Percentiles rank a stretch among this genome's conserved stretches.
Conservation (phyloP, 2,329 filamentous ascomycete species). For the Colletotrichum falcatum region DNA sequence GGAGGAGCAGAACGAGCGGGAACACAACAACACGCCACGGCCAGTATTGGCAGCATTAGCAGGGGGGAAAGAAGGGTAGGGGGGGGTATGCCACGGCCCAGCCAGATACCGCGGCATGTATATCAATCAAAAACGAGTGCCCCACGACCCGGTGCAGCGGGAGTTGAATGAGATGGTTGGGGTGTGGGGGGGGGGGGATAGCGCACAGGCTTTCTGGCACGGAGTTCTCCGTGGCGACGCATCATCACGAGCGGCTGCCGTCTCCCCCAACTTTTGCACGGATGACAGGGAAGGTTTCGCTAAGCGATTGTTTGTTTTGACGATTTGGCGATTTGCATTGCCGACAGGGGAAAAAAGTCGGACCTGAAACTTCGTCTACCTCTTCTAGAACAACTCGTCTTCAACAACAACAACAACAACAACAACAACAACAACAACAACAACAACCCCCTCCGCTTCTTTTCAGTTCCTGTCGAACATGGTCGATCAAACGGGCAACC, state of each 20-base stretch:
- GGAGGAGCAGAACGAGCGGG: not conserved
- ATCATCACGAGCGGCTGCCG: not conserved
- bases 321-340: conserved; percentile 2
- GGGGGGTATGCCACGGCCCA: not conserved
- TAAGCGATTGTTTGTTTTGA: not conserved
- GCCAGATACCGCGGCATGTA: not conserved
- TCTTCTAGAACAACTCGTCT: conserved; percentile 1
- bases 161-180: too few species aligned
- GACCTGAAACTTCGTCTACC: conserved; percentile 4
- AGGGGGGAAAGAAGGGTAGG: too few species aligned
- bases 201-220: not conserved
- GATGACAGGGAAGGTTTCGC: not conserved
- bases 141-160: not conserved
- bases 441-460: not conserved
- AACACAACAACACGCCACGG: not conserved
- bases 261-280: conserved; percentile 9
- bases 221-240: not conserved
- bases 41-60: not conserved
- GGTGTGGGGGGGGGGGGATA: not conserved
- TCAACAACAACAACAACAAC: too few species aligned
- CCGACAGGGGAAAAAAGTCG: not conserved
- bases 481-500: conserved; percentile 30
- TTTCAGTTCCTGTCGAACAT: not conserved
- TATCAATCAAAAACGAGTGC: not conserved
- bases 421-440: too few species aligned